Conservation (phyloP, 1,284 basidiomycete species). For the Laetiporus sulphureus region DNA sequence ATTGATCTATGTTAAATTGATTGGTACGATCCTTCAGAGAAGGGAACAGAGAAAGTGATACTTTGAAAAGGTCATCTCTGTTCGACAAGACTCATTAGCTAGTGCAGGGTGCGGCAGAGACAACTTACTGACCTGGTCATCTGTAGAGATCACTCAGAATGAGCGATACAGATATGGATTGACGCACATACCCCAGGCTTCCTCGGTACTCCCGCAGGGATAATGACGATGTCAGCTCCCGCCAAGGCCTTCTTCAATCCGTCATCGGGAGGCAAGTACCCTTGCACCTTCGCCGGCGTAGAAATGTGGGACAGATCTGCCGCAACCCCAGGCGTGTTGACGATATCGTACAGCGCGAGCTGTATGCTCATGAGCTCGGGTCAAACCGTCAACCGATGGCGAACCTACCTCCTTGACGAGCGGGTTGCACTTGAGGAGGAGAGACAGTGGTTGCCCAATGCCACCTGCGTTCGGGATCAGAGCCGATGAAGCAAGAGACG, state of each 20-base stretch:
- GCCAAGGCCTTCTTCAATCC: conserved; percentile 81
- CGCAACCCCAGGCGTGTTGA: conserved; percentile 94
- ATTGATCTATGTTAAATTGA: conserved; percentile 81
- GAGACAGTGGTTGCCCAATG: conserved; percentile 90
- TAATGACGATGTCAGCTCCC: conserved; percentile 88
- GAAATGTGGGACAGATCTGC: conserved; percentile 90
- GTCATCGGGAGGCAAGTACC: conserved; percentile 67
- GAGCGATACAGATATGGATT: conserved; percentile 1
- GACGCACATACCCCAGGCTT: conserved; percentile 77
- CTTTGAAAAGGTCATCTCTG: conserved; percentile 94
- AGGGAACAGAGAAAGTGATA: no score
- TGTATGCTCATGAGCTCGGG: conserved; percentile 21
- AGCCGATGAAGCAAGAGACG: no score
- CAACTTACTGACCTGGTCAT: conserved; percentile 62
- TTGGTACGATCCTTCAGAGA: no score
- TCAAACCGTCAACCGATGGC: not conserved
- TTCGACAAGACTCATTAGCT: conserved; percentile 9
- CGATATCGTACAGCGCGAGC: conserved; percentile 93
- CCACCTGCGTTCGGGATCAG: conserved; percentile 46
- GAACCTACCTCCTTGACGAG: conserved; percentile 64
- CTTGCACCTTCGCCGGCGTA: conserved; percentile 74
- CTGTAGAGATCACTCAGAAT: conserved; percentile 28
- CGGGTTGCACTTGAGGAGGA: conserved; percentile 84
- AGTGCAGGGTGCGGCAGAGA: conserved; percentile 1
- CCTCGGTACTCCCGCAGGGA: conserved; percentile 95